Base-by-base conservation (phyloP, 768 basidiomycete species). In the Leccinum barrowsii region DNA sequence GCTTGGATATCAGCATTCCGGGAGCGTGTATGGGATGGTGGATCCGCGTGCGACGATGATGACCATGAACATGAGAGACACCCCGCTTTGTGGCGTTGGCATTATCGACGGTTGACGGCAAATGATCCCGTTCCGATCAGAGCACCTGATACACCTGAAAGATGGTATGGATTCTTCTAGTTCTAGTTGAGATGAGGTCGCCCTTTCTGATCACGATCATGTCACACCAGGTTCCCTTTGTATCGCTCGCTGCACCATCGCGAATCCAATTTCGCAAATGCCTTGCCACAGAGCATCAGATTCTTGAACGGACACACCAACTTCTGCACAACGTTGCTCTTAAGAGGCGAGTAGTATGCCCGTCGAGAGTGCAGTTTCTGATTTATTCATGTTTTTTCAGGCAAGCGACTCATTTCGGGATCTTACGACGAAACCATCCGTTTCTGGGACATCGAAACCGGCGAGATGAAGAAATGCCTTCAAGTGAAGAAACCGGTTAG, bases 391-490 rank as follows among this genome's bases (percentile, higher is more conserved):
- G 15, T 26, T 42, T 34, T 48, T 42, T 52, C 57, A 71, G 90
- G 89, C 17, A 88, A 92, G 65, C 78, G 88, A 8, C 77, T 96
- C 44, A 92, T 96, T 62, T 92, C 89, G 62, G 94, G 94, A 15
- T 90, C 89, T 26, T 94, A 94, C 67, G 93, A 95, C 56, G 93
- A 94, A 71, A 92, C 90, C 1, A 94, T 96, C 59, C 80, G 93
- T 12, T 91, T 96, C 73, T 96, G 93, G 94, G 90, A 94, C 69
- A 80, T 96, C 21, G 80, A 78, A 54, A 82, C 80, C 0, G 84
- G 81, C 5, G 81, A 82, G 64, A 75, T 82, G 75, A 86, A 87
- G 73, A 90, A 88, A 65, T 91, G 89, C 63, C 67, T 94, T 48
- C 80, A 83, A 56, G 91, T 92, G 12, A 94, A 93, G 77, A 94